A percentile compares a stretch with the other conserved stretches of the same genome.
Evolutionary conservation across 176 grass and related monocot species (phyloP).

Genomic region (Avena eriantha): DNA sequence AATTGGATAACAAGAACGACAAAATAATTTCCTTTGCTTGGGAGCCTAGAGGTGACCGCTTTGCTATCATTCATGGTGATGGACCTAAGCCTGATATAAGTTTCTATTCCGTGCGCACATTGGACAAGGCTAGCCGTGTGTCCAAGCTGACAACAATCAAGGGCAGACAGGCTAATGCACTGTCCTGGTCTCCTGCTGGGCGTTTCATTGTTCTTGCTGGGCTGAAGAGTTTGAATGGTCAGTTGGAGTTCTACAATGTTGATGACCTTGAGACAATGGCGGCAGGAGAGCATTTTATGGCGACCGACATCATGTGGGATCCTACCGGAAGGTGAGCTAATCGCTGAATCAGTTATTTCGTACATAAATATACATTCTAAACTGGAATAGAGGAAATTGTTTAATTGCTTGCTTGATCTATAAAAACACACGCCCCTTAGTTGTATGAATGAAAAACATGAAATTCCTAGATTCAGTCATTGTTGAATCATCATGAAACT

Average conservation of each 20-base stretch:
- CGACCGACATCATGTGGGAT: conserved; percentile 87
- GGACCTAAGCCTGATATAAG: conserved; percentile 80
- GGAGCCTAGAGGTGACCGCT: conserved; percentile 90
- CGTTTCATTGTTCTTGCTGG: conserved; percentile 85
- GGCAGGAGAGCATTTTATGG: conserved; percentile 93
- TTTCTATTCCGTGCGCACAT: conserved; percentile 78
- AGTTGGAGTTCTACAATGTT: conserved; percentile 92
- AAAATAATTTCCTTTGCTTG: conserved; percentile 93
- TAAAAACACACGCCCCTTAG: not conserved
- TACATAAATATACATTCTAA: not conserved
- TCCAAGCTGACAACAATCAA: conserved; percentile 89
- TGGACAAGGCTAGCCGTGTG: conserved; percentile 61
- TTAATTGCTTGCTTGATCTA: not conserved
- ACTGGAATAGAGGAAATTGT: no score
- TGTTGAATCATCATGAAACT: not conserved
- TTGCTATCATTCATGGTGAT: conserved; percentile 91
- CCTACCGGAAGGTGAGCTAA: conserved; percentile 80
- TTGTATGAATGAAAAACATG: not conserved
- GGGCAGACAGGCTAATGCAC: conserved; percentile 78
- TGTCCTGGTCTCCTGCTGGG: conserved; percentile 87
- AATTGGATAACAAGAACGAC: conserved; percentile 96
- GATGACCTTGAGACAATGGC: conserved; percentile 95
- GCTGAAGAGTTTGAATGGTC: conserved; percentile 90
- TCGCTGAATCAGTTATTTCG: not conserved
- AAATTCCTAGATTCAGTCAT: not conserved